Evolutionary conservation across 768 basidiomycete species (phyloP).

Genomic region (Mycena venus): DNA sequence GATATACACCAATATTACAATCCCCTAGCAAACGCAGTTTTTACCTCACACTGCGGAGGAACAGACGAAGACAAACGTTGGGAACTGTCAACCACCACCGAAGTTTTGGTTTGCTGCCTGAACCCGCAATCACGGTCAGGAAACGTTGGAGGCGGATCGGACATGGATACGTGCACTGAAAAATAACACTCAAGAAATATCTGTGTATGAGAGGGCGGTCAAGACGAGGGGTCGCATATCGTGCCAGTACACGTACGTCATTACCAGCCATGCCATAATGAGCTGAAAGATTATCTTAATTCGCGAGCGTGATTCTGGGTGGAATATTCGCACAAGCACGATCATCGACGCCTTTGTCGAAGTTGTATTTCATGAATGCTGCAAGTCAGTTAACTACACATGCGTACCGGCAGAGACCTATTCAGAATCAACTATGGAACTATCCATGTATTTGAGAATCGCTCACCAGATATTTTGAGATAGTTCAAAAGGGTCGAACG

Average conservation of each 20-base stretch:
- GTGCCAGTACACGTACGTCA: not conserved
- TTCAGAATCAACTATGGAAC: not conserved
- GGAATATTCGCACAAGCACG: conserved; percentile 1
- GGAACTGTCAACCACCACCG: conserved; percentile 7
- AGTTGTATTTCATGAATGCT: not conserved
- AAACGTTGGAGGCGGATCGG: not conserved
- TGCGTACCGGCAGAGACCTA: conserved; percentile 6
- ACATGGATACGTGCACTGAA: not conserved
- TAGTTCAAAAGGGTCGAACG: not conserved
- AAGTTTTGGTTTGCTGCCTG: not conserved
- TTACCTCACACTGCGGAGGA: not conserved
- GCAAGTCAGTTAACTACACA: not conserved
- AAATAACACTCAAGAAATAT: conserved; percentile 11
- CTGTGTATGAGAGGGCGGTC: not conserved
- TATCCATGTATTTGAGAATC: not conserved
- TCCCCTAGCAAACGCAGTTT: not conserved
- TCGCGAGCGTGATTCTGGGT: not conserved
- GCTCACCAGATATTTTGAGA: conserved; percentile 8
- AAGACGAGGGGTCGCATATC: not conserved
- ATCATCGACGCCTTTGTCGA: conserved; percentile 2
- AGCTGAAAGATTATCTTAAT: not conserved
- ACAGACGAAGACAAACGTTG: not conserved
- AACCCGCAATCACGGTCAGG: not conserved
- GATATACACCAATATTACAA: not conserved
- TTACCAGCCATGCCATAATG: not conserved